Evolutionary conservation across 2,329 filamentous ascomycete genomes (phyloP).

Genomic region (Epichloe hybrida): DNA sequence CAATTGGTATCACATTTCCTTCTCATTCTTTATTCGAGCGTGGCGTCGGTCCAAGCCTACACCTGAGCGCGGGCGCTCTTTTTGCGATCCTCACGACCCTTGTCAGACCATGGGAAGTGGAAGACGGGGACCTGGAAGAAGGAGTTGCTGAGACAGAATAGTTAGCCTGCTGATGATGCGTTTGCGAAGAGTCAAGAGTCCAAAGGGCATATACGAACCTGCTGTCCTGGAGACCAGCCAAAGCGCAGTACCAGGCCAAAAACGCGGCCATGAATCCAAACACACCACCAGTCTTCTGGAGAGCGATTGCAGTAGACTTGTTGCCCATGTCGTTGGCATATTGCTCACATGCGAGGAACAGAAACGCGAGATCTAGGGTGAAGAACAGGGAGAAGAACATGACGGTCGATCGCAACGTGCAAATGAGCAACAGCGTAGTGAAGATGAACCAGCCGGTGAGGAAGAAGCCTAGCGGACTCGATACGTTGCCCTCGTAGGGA

Average conservation of each 20-base stretch:
- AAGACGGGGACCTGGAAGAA: conserved; percentile 89
- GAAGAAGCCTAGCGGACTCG: conserved; percentile 59
- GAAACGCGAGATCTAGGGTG: conserved; percentile 61
- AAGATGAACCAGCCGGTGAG: conserved; percentile 76
- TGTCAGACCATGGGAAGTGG: conserved; percentile 90
- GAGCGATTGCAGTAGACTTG: conserved; percentile 25
- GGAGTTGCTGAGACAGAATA: conserved; percentile 42
- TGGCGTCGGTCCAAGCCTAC: not conserved
- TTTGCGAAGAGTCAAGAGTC: too few relatives aligned
- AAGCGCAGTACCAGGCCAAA: conserved; percentile 74
- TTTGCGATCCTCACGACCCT: conserved; percentile 47
- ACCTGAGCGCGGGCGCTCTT: conserved; percentile 23
- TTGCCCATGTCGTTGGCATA: conserved; percentile 40
- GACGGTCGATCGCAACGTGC: conserved; percentile 63
- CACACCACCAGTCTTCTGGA: conserved; percentile 58
- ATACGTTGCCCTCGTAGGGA: conserved; percentile 31
- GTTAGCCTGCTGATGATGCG: not conserved
- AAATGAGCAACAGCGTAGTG: conserved; percentile 59
- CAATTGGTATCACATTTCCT: not conserved
- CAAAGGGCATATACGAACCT: conserved; percentile 30
- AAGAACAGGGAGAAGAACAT: conserved; percentile 71
- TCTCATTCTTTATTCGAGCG: not conserved
- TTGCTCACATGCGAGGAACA: conserved; percentile 55
- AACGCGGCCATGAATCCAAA: conserved; percentile 76
- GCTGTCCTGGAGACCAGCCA: conserved; percentile 66